Base-by-base conservation (phyloP, 2,329 filamentous ascomycete genomes). In the Fusarium sp. region DNA sequence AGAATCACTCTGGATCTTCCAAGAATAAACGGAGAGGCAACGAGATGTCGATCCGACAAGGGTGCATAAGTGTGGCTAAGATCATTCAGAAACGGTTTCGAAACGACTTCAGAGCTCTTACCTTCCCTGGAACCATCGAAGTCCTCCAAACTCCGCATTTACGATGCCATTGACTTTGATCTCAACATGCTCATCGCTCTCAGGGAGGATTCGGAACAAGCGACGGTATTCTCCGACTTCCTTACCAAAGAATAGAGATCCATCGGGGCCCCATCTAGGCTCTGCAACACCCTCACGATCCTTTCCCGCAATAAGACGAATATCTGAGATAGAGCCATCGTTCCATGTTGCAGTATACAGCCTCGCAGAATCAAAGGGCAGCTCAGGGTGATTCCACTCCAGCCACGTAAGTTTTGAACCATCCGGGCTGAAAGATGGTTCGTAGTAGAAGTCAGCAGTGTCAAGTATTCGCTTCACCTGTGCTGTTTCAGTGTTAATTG, bases 301-400 rank as follows among this genome's bases (percentile, higher is more conserved):
- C 1, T 79, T 76, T 1, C 86, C 86, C 17, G 84, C 83, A n/a
- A 89, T 68, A 3, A 81, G 69, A 0, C 65, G 79, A 5, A 73
- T 45, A 20, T 82, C 79, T 7, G 70, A 71, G 14, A 85, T 57
- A 5, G 75, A 74, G 0, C 79, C 80, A 2, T 56, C 56, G 17
- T 78, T 50, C 82, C 85, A 88, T 12, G 83, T 79, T 0, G 83
- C 86, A 49, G 81, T 72, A 71, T 82, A 83, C 3, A 89, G 74
- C 60, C 84, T 81, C 4, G 82, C 83, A 2, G 83, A 83, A 3
- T 83, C 83, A 80, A 87, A 89, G 0, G 86, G 85, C 79, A 89
- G 83, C 53, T 86, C 81, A 0, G 86, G 87, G 69, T 88, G 86
- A 22, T 85, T 79, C 87, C 87, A 89, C 65, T 89, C 84, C 17